Base-by-base conservation (phyloP, 2,329 filamentous ascomycete species). In the Penicillium paneum region DNA sequence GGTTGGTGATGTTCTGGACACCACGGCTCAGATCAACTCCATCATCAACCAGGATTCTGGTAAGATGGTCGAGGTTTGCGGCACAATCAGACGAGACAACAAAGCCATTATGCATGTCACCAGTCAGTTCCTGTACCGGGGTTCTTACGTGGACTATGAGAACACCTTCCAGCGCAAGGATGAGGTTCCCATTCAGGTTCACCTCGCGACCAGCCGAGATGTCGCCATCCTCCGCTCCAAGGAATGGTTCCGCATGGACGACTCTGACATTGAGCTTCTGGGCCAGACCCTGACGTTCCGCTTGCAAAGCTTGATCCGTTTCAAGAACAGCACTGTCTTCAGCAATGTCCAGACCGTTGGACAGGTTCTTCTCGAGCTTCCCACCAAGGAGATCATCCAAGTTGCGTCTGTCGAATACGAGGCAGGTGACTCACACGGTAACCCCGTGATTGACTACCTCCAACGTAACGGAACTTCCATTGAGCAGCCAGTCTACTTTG, bases 21-120 rank as follows among this genome's bases (percentile, higher is more conserved):
- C 94, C 3, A 96, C 90, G 52, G 94, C 94, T 40, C 91, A 95
- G 73, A 90, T 99, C 78, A 97, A 99, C 67, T 91, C 94, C 15
- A 91, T 99, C 67, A 88, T 99, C 79, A 99, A 97, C 78, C 92
- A 99, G 74, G 91, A 96, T 13, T 91, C 94, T 56, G 94, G 94
- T 44, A 99, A 99, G 82, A 97, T 99, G 92, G 95, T 99, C 17
- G 95, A 99, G 76, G 93, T 99, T n/a, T 97, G 92, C 68, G 94
- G 94, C 59, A 99, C 94, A 6, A 96, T 99, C 67, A 88, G 83
- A 50, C 88, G 94, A 40, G 85, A 92, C 50, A 88, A 88, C 26
- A 76, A 89, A 72, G 82, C 91, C 6, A 91, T 99, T 59, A 99
- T 99, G 94, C 91, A 99, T 71, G 94, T 99, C 28, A 97, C 92